These are phyloP conservation scores for Clavaria fumosa DNA, from an alignment of 768 basidiomycete species.

Conservation along the genomic window DNA sequence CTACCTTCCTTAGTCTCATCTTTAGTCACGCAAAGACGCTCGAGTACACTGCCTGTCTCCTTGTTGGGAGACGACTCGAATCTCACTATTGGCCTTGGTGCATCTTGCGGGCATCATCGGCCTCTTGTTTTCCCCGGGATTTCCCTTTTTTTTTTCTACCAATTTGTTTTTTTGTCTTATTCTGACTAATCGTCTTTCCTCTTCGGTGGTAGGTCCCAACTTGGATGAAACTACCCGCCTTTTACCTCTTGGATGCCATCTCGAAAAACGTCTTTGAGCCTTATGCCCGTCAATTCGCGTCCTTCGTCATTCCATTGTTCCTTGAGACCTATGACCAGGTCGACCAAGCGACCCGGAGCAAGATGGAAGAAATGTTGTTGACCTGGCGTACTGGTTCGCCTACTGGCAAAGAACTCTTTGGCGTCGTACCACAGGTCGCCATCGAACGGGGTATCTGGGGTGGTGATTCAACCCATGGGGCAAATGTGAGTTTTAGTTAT, in stretches of 20 bases:
- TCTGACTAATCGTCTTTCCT: conserved; percentile 56
- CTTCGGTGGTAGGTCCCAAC: conserved; percentile 58
- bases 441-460: conserved; percentile 83
- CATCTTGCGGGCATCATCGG: no score
- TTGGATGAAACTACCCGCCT: conserved; percentile 82
- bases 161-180: no score
- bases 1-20: no score
- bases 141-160: no score
- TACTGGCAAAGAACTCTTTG: conserved; percentile 71
- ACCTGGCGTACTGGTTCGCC: conserved; percentile 90
- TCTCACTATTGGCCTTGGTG: no score
- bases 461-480: conserved; percentile 25
- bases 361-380: conserved; percentile 96
- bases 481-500: conserved; percentile 16
- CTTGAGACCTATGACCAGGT: conserved; percentile 79
- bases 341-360: conserved; percentile 69
- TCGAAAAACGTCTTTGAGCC: conserved; percentile 93
- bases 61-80: no score
- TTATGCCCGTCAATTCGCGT: conserved; percentile 74
- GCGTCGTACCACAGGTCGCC: conserved; percentile 57
- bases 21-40: no score
- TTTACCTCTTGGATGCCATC: conserved; percentile 93
- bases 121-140: no score
- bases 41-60: no score
- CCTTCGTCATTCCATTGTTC: conserved; percentile 72